Base-by-base conservation (phyloP, 129 eudicot genomes). In the Deinandra increscens region DNA sequence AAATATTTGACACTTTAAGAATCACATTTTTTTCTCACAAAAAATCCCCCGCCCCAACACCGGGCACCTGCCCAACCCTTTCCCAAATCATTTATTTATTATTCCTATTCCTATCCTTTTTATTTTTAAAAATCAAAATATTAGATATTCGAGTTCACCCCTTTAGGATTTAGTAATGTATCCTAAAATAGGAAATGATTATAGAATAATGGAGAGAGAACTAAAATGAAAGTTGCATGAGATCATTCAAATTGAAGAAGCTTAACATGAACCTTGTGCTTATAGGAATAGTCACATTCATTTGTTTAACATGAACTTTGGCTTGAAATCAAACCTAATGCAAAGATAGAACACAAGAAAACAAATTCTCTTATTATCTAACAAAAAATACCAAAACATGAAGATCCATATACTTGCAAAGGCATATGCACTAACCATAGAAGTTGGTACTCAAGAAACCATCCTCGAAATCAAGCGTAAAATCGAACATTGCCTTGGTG, bases 381-480 rank as follows among this genome's bases (percentile, higher is more conserved):
- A 10, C 64, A 1, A 26, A 26, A 26, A 26, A 1, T 26, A 26
- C 31, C 31, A 71, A 44, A 59, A 12, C 17, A 83, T 84, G 85
- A 84, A 54, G 64, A 82, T 84, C 33, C 48, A 59, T 14, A 70
- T 84, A 69, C 71, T 74, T 10, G 71, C 83, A 7, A 51, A 29
- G 11, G 51, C 81, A 43, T 73, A 80, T 46, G 60, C 72, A 22
- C 64, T 80, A 8, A 79, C 88, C 17, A 73, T 84, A 34, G 88
- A 80, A 43, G 84, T 77, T 48, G 68, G 77, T 50, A 66, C 23
- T 26, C 83, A 74, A 53, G 85, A 80, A 84, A 65, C 84, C 51
- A 80, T 84, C 36, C 75, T 77, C 6, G 81, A 84, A 69, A 80
- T 80, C 49, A 84, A 84, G 61, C 80, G 72, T 10, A 77, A 77